Evolutionary conservation across 805 yeast genomes (phyloP).

Genomic region (Barnettozyma botsteinii): DNA sequence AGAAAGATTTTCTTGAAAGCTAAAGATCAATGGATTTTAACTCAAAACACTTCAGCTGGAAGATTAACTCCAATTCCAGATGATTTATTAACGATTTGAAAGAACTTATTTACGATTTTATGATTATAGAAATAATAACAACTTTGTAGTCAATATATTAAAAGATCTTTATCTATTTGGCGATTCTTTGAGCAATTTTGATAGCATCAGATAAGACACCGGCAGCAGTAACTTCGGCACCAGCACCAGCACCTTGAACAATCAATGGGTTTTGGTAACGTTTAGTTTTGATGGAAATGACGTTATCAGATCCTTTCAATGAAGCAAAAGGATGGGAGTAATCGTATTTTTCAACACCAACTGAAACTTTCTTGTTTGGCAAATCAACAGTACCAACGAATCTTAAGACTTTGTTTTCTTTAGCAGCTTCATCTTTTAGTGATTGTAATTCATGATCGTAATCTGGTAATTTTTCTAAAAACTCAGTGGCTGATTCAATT

Average conservation of each 20-base stretch:
- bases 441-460: slow-evolving; percentile 76
- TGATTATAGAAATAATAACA: no score
- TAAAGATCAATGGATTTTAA: slow-evolving; percentile 37
- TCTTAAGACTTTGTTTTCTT: slow-evolving; percentile 81
- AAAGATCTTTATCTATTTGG: slow-evolving; percentile 9
- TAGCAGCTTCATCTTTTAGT: slow-evolving; percentile 74
- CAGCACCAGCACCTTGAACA: slow-evolving; percentile 97
- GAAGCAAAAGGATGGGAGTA: slow-evolving; percentile 93
- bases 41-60: not conserved
- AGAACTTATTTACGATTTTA: not conserved
- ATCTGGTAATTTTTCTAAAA: slow-evolving; percentile 71
- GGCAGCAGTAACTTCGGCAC: slow-evolving; percentile 69
- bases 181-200: slow-evolving; percentile 82
- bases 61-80: slow-evolving; percentile 11
- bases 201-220: slow-evolving; percentile 94
- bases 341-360: slow-evolving; percentile 84
- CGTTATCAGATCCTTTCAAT: slow-evolving; percentile 93
- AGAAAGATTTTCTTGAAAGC: slow-evolving; percentile 55
- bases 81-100: slow-evolving; percentile 10
- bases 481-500: slow-evolving; percentile 68
- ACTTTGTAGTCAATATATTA: no score
- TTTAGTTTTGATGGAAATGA: slow-evolving; percentile 83
- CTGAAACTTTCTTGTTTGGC: slow-evolving; percentile 61
- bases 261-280: slow-evolving; percentile 92
- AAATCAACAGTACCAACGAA: slow-evolving; percentile 90